Percentiles rank a stretch among this genome's conserved stretches.
Conservation (phyloP, 305 asterid species). For the Nicotiana rustica region DNA sequence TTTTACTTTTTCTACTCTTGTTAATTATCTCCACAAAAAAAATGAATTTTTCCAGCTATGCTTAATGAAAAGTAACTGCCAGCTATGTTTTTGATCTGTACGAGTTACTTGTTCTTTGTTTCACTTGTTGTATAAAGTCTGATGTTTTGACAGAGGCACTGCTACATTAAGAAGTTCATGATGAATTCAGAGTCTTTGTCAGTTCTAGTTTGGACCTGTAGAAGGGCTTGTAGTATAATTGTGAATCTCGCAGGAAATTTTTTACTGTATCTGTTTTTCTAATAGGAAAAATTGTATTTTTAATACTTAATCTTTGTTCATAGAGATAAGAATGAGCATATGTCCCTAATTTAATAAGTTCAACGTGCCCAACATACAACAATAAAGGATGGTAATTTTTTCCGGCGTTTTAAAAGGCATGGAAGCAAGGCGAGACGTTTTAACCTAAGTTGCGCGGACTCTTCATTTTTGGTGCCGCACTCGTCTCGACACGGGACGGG, state of each 20-base stretch:
- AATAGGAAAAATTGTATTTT: not conserved
- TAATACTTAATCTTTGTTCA: not conserved
- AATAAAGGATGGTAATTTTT: not conserved
- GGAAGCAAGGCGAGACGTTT: too few relatives aligned
- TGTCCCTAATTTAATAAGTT: too few relatives aligned
- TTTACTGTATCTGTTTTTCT: too few relatives aligned
- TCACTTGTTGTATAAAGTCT: not conserved
- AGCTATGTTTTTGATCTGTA: slow-evolving; percentile 22
- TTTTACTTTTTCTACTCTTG: not conserved
- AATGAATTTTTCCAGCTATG: not conserved
- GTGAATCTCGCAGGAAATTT: not conserved
- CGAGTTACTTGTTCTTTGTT: slow-evolving; percentile 1
- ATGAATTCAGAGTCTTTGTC: not conserved
- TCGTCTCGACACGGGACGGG: too few relatives aligned
- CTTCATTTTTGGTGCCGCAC: too few relatives aligned
- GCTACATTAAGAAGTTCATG: slow-evolving; percentile 7
- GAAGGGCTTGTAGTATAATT: not conserved
- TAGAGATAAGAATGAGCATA: slow-evolving; percentile 8
- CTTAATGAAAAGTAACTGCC: not conserved
- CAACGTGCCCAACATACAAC: too few relatives aligned
- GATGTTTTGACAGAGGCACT: not conserved
- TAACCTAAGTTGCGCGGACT: too few relatives aligned
- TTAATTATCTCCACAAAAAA: not conserved
- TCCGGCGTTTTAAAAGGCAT: too few relatives aligned
- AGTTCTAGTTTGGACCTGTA: not conserved